phyloP scores from a whole-genome alignment of 345 rosid species.

The Viola odorata region DNA sequence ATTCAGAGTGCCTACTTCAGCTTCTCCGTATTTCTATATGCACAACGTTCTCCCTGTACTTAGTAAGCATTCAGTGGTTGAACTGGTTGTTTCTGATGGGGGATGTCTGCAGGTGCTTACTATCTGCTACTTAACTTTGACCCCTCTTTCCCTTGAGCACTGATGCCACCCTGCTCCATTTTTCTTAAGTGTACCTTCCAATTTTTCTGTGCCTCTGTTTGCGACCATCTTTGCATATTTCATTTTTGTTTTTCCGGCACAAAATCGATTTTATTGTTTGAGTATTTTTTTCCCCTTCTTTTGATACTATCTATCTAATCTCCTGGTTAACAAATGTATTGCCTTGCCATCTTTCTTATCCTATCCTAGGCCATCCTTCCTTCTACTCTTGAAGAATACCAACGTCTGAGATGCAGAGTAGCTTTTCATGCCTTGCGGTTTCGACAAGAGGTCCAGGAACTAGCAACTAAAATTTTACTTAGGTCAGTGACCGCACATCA shows the following conservation, averaged over 20 bases:
- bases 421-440: slow-evolving; percentile 80
- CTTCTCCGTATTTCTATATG: slow-evolving; percentile 82
- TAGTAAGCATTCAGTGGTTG: slow-evolving; percentile 80
- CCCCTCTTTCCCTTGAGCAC: slow-evolving; percentile 1
- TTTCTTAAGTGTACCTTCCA: no score
- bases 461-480: slow-evolving; percentile 65
- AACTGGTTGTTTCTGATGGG: slow-evolving; percentile 79
- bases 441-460: slow-evolving; percentile 83
- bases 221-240: no score
- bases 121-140: slow-evolving; percentile 3
- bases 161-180: no score
- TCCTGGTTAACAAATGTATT: no score
- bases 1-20: slow-evolving; percentile 66
- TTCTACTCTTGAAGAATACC: slow-evolving; percentile 74
- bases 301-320: background rate
- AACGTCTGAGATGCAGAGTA: slow-evolving; percentile 89
- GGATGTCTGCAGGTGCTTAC: slow-evolving; percentile 82
- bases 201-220: no score
- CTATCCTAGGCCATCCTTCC: slow-evolving; percentile 75
- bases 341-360: slow-evolving; percentile 9
- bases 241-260: no score
- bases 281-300: background rate
- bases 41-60: slow-evolving; percentile 85
- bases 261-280: no score
- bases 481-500: slow-evolving; percentile 36